Conservation (phyloP, 1,284 basidiomycete species). For the Moesziomyces globuligerus region DNA sequence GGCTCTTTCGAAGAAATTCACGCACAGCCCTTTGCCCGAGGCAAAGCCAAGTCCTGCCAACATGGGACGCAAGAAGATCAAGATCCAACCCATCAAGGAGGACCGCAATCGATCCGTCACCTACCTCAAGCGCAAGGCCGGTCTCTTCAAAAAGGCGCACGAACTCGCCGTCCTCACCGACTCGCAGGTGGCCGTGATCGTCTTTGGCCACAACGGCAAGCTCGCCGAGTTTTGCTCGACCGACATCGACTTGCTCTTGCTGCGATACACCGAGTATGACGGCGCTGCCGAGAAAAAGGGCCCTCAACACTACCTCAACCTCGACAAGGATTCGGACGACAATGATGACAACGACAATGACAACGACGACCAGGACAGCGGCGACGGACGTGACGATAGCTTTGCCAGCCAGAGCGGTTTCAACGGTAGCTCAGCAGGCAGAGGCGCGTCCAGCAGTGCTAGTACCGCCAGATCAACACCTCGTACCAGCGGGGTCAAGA, state of each 20-base stretch:
- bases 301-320: constrained; percentile 37
- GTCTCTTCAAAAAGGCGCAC: constrained; percentile 89
- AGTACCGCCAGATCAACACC: neutral
- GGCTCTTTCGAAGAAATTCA: too few species aligned
- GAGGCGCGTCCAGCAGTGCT: constrained; percentile 1
- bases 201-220: constrained; percentile 71
- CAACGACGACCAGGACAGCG: constrained; percentile 24
- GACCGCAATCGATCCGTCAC: constrained; percentile 90
- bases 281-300: constrained; percentile 44
- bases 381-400: constrained; percentile 10
- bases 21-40: too few species aligned
- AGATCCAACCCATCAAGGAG: constrained; percentile 86
- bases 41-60: too few species aligned
- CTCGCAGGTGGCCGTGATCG: constrained; percentile 77
- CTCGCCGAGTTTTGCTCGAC: constrained; percentile 62
- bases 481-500: constrained; percentile 23
- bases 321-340: constrained; percentile 45
- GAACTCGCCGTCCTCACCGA: constrained; percentile 82
- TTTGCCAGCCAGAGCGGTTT: constrained; percentile 3
- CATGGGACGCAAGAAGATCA: constrained; percentile 89
- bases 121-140: constrained; percentile 89
- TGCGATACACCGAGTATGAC: constrained; percentile 57
- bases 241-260: constrained; percentile 55
- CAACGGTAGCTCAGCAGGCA: constrained; percentile 1
- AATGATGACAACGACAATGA: constrained; percentile 32